Conservation (phyloP, 352 stramenopile genomes). For the Pythium guiyangense region DNA sequence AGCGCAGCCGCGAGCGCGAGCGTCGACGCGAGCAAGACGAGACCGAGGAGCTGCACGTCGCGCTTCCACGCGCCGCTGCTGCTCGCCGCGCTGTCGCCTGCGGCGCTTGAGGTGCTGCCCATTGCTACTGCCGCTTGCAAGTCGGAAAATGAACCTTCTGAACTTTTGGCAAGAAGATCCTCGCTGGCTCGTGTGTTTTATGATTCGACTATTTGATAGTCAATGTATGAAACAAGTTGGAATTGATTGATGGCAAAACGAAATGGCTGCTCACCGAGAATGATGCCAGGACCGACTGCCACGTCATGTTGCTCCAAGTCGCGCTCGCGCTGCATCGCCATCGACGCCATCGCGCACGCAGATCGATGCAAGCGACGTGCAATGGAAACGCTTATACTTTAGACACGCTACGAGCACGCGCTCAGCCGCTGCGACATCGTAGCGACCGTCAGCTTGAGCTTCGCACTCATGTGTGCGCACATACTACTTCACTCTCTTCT, state of each 20-base stretch:
- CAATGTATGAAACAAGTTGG: too few species aligned
- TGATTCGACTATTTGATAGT: too few species aligned
- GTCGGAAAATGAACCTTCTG: not conserved
- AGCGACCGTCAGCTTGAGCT: too few species aligned
- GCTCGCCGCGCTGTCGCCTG: not conserved
- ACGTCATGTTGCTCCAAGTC: too few species aligned
- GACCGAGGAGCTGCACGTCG: conserved; percentile 43
- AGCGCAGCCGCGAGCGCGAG: conserved; percentile 32
- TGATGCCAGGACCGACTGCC: too few species aligned
- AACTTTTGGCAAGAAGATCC: not conserved
- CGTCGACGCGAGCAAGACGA: conserved; percentile 36
- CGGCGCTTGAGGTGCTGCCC: not conserved
- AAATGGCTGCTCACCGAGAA: too few species aligned
- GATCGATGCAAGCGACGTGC: too few species aligned
- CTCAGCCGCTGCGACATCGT: too few species aligned
- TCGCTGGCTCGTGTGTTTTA: too few species aligned
- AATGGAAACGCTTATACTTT: not conserved
- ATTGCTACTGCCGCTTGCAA: not conserved
- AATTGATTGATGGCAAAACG: too few species aligned
- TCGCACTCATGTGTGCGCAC: too few species aligned
- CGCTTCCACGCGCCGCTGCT: conserved; percentile 31
- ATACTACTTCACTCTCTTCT: not conserved
- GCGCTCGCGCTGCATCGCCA: too few species aligned
- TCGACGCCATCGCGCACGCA: not conserved
- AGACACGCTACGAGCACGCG: not conserved